These are phyloP conservation scores for Stachybotrys chlorohalonatus DNA, from an alignment of 2,329 filamentous ascomycete genomes.

Conservation along the genomic window DNA sequence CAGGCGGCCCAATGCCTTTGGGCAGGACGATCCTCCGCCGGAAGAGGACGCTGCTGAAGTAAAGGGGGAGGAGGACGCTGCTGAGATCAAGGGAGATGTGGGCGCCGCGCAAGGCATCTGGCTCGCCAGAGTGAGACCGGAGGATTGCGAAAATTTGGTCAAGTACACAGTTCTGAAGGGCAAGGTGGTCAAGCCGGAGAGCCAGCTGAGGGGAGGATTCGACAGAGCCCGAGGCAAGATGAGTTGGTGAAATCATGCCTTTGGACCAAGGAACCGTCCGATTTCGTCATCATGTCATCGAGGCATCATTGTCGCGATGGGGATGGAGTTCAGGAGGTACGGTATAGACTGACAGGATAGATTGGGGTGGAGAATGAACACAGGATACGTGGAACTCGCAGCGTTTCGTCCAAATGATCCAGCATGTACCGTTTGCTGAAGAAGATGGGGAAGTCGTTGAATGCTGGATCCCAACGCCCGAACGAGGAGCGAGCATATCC, in stretches of 20 bases:
- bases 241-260: constrained; percentile 59
- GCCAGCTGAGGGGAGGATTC: constrained; percentile 82
- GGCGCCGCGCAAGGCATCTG: constrained; percentile 86
- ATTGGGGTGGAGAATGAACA: too few species aligned
- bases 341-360: too few species aligned
- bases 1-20: constrained; percentile 52
- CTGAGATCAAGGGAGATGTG: constrained; percentile 19
- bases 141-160: constrained; percentile 90
- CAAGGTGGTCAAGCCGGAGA: constrained; percentile 84
- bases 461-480: too few species aligned
- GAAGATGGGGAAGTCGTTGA: too few species aligned
- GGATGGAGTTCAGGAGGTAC: too few species aligned
- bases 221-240: constrained; percentile 70
- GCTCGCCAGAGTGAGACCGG: constrained; percentile 74
- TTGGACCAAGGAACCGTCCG: too few species aligned
- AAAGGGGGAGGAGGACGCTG: constrained; percentile 11
- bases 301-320: too few species aligned
- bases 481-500: too few species aligned
- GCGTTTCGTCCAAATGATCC: too few species aligned
- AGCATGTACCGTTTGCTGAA: too few species aligned
- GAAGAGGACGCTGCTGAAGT: constrained; percentile 3
- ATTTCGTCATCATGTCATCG: too few species aligned
- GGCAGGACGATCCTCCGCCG: constrained; percentile 34
- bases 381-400: too few species aligned
- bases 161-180: constrained; percentile 84